Conservation (phyloP, 2,329 filamentous ascomycete species). For the Tolypocladium nubicola region DNA sequence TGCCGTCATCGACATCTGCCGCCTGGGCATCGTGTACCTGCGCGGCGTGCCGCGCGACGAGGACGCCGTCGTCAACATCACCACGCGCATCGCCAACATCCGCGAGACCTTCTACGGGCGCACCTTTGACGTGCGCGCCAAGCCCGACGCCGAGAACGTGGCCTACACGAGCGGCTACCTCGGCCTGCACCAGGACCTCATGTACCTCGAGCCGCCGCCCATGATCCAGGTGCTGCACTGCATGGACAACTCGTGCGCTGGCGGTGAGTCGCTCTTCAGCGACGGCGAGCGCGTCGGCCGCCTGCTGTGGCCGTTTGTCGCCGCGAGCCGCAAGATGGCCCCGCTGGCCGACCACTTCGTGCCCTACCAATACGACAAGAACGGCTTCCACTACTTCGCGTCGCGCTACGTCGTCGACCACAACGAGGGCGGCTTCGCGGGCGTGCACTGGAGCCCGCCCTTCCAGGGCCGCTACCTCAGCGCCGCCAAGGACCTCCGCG, state of each 20-base stretch:
- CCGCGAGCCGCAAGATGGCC: constrained; percentile 1
- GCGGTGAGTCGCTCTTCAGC: constrained; percentile 79
- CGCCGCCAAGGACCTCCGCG: constrained; percentile 10
- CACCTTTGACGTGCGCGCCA: constrained; percentile 81
- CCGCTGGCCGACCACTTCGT: constrained; percentile 21
- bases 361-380: constrained; percentile 60
- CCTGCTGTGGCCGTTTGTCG: constrained; percentile 17
- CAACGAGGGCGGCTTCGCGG: constrained; percentile 11
- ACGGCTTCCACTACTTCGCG: constrained; percentile 51
- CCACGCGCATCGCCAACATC: constrained; percentile 62
- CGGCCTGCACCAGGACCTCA: constrained; percentile 84
- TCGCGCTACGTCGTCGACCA: constrained; percentile 41
- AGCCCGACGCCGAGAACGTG: constrained; percentile 78
- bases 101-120: constrained; percentile 84
- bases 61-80: constrained; percentile 56
- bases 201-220: constrained; percentile 74
- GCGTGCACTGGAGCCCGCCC: constrained; percentile 59
- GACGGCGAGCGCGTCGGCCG: constrained; percentile 56
- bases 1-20: constrained; percentile 51
- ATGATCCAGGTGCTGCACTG: constrained; percentile 85
- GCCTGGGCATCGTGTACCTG: constrained; percentile 67
- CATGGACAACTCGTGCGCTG: constrained; percentile 65
- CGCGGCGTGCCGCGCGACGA: constrained; percentile 60
- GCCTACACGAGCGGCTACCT: constrained; percentile 78
- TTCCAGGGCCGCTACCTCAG: constrained; percentile 53